phyloP scores from a whole-genome alignment of 352 stramenopile genomes.

The Phytophthora meadii region DNA sequence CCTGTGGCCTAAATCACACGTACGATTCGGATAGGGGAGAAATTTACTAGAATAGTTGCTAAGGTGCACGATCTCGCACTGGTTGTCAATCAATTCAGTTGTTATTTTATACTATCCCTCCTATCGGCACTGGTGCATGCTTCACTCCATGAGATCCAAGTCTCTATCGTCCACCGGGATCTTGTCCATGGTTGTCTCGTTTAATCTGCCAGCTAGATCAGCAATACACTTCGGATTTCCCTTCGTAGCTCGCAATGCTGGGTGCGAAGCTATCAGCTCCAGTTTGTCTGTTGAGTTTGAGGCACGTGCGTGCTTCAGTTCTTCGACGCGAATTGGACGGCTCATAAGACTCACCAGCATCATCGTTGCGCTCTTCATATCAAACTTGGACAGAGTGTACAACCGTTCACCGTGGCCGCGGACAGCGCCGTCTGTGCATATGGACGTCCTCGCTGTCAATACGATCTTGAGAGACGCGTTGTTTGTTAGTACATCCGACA shows the following conservation, averaged over 20 bases:
- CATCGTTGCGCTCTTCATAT: constrained; percentile 73
- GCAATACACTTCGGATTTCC: constrained; percentile 77
- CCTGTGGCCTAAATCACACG: constrained; percentile 33
- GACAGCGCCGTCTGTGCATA: constrained; percentile 70
- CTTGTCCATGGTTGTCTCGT: constrained; percentile 74
- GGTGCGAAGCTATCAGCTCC: constrained; percentile 79
- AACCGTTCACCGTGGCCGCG: constrained; percentile 74
- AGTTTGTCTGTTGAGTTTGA: constrained; percentile 62
- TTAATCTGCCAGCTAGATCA: constrained; percentile 72
- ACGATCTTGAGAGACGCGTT: constrained; percentile 80
- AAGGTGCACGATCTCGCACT: too few relatives aligned
- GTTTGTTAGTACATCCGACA: constrained; percentile 77
- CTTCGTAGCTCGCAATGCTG: constrained; percentile 60
- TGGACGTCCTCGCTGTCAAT: constrained; percentile 63
- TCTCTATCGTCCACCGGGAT: constrained; percentile 49
- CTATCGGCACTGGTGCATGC: constrained; percentile 3
- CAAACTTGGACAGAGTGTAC: constrained; percentile 72
- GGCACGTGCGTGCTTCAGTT: constrained; percentile 53
- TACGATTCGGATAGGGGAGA: constrained; percentile 42
- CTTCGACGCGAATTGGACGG: constrained; percentile 71
- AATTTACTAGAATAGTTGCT: not conserved
- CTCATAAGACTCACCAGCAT: constrained; percentile 82
- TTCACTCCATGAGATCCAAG: constrained; percentile 47
- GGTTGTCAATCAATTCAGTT: not conserved
- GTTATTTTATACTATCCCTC: constrained; percentile 31